These are phyloP conservation scores for Solidago caesia DNA, from an alignment of 129 eudicot genomes.

Conservation along the genomic window DNA sequence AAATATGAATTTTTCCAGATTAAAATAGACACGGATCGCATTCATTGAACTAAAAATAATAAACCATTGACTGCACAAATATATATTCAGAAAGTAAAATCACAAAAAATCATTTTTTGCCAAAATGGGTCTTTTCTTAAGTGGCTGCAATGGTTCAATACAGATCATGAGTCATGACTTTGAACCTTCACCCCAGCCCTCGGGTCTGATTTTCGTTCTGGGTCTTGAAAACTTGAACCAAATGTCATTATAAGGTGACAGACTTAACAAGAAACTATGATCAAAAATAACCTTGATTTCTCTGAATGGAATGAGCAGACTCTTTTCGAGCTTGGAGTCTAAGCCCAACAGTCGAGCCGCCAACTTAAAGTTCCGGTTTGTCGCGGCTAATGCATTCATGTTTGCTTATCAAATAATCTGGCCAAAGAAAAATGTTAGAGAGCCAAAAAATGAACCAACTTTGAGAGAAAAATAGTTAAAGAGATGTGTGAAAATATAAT, in stretches of 20 bases:
- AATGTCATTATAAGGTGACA: background rate
- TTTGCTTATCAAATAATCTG: constrained; percentile 25
- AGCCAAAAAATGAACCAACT: background rate
- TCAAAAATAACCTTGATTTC: constrained; percentile 77
- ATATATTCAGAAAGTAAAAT: background rate
- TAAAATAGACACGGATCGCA: background rate
- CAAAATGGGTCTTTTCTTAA: background rate
- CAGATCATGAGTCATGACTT: no score
- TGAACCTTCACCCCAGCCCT: no score
- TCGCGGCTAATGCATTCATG: constrained; percentile 97
- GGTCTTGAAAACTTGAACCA: no score
- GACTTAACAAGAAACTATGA: background rate
- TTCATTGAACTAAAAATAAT: background rate
- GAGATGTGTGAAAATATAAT: constrained; percentile 22
- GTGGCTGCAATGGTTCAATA: background rate
- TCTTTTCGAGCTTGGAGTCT: constrained; percentile 92
- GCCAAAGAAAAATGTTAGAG: constrained; percentile 19
- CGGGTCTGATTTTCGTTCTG: no score
- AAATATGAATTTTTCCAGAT: background rate
- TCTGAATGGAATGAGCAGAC: constrained; percentile 95
- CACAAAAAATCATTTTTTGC: background rate
- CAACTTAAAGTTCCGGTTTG: constrained; percentile 89
- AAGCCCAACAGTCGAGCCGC: constrained; percentile 85
- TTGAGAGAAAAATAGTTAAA: constrained; percentile 1
- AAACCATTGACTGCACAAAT: background rate